Percentiles rank a stretch among this genome's conserved stretches.
Conservation (phyloP, 257 asterid genomes). For the Nicotiana otophora region DNA sequence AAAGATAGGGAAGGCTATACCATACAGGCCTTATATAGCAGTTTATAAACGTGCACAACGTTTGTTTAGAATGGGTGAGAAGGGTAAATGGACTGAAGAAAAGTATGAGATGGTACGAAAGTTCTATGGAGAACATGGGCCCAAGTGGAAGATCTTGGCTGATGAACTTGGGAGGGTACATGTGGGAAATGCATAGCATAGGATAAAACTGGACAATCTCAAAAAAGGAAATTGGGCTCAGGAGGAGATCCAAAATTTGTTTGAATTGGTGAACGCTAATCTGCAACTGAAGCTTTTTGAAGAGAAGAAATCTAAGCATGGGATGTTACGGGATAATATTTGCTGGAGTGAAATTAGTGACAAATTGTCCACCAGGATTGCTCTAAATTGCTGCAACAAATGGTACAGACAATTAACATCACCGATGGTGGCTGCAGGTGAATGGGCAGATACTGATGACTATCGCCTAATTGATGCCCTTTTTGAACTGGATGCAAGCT, state of each 20-base stretch:
- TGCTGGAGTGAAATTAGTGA: constrained; percentile 9
- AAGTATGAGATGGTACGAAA: background rate
- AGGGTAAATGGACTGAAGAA: constrained; percentile 1
- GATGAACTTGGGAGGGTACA: background rate
- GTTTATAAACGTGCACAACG: background rate
- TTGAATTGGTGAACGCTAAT: background rate
- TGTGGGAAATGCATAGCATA: background rate
- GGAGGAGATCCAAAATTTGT: constrained; percentile 4
- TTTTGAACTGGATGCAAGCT: no score
- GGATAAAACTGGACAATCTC: background rate
- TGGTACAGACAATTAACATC: constrained; percentile 16
- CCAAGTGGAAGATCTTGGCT: background rate
- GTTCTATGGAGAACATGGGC: constrained; percentile 7
- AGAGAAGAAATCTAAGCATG: constrained; percentile 8
- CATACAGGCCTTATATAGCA: background rate
- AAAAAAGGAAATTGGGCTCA: constrained; percentile 4
- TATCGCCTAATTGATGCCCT: no score
- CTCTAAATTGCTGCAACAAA: background rate
- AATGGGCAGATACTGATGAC: no score
- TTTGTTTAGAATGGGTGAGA: background rate
- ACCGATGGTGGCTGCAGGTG: constrained; percentile 7
- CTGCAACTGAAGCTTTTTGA: background rate
- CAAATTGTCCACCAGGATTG: background rate
- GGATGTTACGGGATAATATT: constrained; percentile 11
- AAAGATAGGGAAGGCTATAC: background rate